A percentile compares a stretch with the other conserved stretches of the same genome.
Evolutionary conservation across 192 early-diverging fungal species (phyloP).

Genomic region (Chytriomyces confervae): DNA sequence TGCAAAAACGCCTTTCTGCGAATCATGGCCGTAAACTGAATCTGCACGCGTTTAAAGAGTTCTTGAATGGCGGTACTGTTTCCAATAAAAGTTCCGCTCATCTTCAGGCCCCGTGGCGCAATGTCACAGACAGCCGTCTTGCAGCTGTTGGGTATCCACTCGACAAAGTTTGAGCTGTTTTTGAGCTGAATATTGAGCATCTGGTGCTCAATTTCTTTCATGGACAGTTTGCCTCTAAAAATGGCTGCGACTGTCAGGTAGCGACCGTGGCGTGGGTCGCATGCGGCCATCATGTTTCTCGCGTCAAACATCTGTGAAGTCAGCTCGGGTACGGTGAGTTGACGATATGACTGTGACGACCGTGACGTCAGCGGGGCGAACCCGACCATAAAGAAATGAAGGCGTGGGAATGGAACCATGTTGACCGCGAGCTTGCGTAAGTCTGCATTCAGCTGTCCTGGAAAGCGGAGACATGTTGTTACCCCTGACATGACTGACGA

Average conservation of each 20-base stretch:
- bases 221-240: constrained; percentile 95
- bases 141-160: constrained; percentile 99
- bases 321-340: constrained; percentile 82
- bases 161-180: constrained; percentile 97
- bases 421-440: constrained; percentile 66
- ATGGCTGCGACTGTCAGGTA: constrained; percentile 94
- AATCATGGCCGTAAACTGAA: constrained; percentile 93
- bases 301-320: constrained; percentile 96
- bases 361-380: constrained; percentile 91
- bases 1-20: constrained; percentile 92
- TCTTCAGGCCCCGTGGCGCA: constrained; percentile 85
- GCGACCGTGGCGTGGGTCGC: constrained; percentile 93
- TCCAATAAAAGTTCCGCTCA: constrained; percentile 93
- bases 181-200: constrained; percentile 97
- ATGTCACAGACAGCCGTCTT: constrained; percentile 92
- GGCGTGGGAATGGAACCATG: constrained; percentile 95
- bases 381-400: constrained; percentile 98
- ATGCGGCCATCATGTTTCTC: constrained; percentile 99
- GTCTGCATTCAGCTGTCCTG: constrained; percentile 83
- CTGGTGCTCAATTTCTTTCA: constrained; percentile 98
- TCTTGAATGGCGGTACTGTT: constrained; percentile 94
- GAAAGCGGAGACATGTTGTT: constrained; percentile 98
- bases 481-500: constrained; percentile 97
- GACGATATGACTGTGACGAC: constrained; percentile 80
- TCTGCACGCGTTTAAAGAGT: constrained; percentile 88